Evolutionary conservation across 2,329 filamentous ascomycete species (phyloP).

Genomic region (Aspergillus vadensis): DNA sequence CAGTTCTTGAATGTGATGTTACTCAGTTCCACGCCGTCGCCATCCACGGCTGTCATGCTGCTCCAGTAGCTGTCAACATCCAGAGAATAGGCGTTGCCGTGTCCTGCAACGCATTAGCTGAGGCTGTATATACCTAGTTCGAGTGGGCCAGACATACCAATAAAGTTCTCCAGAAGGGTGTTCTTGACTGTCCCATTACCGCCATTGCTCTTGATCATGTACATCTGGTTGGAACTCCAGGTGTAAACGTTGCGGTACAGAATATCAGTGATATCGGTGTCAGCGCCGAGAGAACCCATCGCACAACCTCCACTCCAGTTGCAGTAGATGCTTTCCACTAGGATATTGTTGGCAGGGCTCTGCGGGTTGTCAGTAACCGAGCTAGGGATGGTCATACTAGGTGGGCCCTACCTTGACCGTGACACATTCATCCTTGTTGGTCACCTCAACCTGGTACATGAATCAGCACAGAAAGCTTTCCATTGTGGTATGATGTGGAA

Average conservation of each 20-base stretch:
- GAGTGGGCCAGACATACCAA: slow-evolving; percentile 30
- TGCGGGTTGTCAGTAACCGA: slow-evolving; percentile 19
- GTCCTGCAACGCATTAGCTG: slow-evolving; percentile 41
- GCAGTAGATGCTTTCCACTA: slow-evolving; percentile 64
- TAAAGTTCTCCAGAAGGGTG: slow-evolving; percentile 58
- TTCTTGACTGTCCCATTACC: slow-evolving; percentile 57
- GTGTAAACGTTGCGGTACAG: slow-evolving; percentile 62
- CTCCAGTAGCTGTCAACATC: slow-evolving; percentile 59
- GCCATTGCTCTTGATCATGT: slow-evolving; percentile 64
- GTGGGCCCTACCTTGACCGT: slow-evolving; percentile 51
- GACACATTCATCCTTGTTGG: slow-evolving; percentile 65
- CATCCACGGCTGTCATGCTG: slow-evolving; percentile 44
- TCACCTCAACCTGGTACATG: slow-evolving; percentile 53
- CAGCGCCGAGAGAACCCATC: slow-evolving; percentile 57
- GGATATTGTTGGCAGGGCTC: slow-evolving; percentile 55
- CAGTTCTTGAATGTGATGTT: slow-evolving; percentile 59
- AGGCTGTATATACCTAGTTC: background rate
- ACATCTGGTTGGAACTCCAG: slow-evolving; percentile 63
- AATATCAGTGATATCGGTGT: slow-evolving; percentile 55
- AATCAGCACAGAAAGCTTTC: background rate
- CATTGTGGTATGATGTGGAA: background rate
- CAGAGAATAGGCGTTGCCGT: slow-evolving; percentile 60
- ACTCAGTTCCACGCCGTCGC: slow-evolving; percentile 55
- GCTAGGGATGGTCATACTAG: background rate
- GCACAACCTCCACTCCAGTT: slow-evolving; percentile 63